Percentiles rank a stretch among this genome's conserved stretches.
Conservation (phyloP, 371 early-diverging fungal genomes). For the Mortierella sp. region DNA sequence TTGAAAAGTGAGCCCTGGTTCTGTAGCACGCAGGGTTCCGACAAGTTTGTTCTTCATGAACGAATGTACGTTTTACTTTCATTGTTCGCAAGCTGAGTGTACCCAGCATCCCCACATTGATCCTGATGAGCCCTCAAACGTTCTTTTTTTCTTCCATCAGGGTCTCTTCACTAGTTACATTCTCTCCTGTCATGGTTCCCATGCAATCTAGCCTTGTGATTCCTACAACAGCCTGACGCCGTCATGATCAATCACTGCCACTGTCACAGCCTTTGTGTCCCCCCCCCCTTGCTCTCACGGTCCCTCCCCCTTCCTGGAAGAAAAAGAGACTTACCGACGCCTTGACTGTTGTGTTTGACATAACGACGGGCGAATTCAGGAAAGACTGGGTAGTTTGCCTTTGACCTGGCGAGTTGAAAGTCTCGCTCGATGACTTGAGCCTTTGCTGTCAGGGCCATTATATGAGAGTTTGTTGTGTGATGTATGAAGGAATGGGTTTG, state of each 20-base stretch:
- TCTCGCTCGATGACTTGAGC: slow-evolving; percentile 49
- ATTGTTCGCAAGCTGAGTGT: background rate
- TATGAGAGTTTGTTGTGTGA: background rate
- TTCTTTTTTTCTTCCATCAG: background rate
- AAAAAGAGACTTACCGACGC: slow-evolving; percentile 65
- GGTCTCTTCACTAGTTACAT: background rate
- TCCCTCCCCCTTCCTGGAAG: background rate
- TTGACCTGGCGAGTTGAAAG: slow-evolving; percentile 42
- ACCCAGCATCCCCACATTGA: background rate
- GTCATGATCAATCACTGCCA: no score
- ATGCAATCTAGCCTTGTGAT: background rate
- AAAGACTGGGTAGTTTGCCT: slow-evolving; percentile 52
- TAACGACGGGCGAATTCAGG: slow-evolving; percentile 77
- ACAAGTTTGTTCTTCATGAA: background rate
- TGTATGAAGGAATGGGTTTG: background rate
- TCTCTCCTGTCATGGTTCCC: background rate
- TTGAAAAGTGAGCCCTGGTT: background rate
- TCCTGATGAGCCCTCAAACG: slow-evolving; percentile 6
- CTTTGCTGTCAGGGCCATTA: slow-evolving; percentile 35
- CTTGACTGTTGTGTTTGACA: slow-evolving; percentile 73
- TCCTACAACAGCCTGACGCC: background rate
- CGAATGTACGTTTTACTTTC: background rate
- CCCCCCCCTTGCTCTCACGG: background rate
- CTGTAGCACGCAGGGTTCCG: slow-evolving; percentile 5
- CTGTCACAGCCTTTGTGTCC: background rate